Conservation (phyloP, 192 early-diverging fungal species). For the Powellomyces hirtus region DNA sequence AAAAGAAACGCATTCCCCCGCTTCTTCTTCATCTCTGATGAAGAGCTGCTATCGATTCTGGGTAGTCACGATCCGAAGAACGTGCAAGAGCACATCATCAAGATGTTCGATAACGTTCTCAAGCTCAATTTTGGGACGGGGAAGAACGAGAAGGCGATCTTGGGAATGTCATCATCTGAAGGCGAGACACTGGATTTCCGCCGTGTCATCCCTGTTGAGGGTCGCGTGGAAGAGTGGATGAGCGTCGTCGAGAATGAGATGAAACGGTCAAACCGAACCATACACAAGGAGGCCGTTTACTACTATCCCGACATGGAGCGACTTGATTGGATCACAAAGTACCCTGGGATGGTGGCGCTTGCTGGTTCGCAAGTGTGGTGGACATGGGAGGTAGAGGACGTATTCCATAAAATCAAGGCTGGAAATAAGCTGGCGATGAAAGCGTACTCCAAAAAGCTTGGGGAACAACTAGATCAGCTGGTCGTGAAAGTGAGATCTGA, state of each 20-base stretch:
- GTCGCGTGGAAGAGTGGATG: slow-evolving; percentile 64
- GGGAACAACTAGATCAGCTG: slow-evolving; percentile 54
- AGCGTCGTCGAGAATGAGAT: slow-evolving; percentile 57
- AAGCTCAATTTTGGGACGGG: slow-evolving; percentile 63
- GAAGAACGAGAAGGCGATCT: slow-evolving; percentile 56
- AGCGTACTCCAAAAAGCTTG: slow-evolving; percentile 50
- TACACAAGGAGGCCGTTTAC: slow-evolving; percentile 63
- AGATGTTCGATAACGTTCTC: slow-evolving; percentile 64
- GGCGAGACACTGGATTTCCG: slow-evolving; percentile 53
- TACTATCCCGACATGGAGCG: slow-evolving; percentile 60
- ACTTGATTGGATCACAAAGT: slow-evolving; percentile 49
- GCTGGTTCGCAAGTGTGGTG: slow-evolving; percentile 67
- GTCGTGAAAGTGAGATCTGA: slow-evolving; percentile 55
- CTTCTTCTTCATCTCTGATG: slow-evolving; percentile 65
- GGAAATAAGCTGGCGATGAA: slow-evolving; percentile 63
- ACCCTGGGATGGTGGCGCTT: slow-evolving; percentile 61
- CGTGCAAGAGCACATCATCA: slow-evolving; percentile 65
- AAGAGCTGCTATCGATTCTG: slow-evolving; percentile 62
- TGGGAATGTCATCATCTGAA: slow-evolving; percentile 60
- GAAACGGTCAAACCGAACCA: slow-evolving; percentile 56
- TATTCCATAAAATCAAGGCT: slow-evolving; percentile 54
- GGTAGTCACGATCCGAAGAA: slow-evolving; percentile 60
- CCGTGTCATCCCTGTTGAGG: slow-evolving; percentile 46
- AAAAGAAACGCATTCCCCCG: slow-evolving; percentile 60
- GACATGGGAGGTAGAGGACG: slow-evolving; percentile 68